These are phyloP conservation scores for Actinomucor elegans DNA, from an alignment of 371 early-diverging fungal species.

Conservation along the genomic window DNA sequence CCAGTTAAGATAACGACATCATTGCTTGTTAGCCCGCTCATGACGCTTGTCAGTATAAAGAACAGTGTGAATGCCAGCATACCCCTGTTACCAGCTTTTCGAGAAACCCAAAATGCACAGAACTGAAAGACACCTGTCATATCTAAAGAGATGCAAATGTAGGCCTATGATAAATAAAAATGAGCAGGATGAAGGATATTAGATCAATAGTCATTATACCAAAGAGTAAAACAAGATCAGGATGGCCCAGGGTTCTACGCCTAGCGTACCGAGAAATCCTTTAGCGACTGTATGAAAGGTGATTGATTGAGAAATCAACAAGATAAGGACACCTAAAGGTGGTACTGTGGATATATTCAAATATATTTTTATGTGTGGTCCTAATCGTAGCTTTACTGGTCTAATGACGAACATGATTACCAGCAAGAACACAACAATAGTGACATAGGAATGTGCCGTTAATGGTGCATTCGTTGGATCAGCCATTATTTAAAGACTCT, in stretches of 20 bases:
- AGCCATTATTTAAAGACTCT: no score
- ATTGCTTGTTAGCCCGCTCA: conserved; percentile 78
- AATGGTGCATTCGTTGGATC: conserved; percentile 17
- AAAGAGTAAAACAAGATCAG: conserved; percentile 75
- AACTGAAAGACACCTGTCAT: conserved; percentile 74
- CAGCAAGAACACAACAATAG: conserved; percentile 51
- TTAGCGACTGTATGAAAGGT: conserved; percentile 45
- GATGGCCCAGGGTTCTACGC: conserved; percentile 77
- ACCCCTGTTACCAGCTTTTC: conserved; percentile 58
- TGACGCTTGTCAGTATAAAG: conserved; percentile 65
- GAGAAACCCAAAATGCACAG: conserved; percentile 68
- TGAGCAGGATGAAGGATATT: not conserved
- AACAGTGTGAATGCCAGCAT: conserved; percentile 64
- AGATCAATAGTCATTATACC: conserved; percentile 29
- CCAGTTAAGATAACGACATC: conserved; percentile 83
- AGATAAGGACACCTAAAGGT: conserved; percentile 60
- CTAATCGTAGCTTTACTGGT: conserved; percentile 47
- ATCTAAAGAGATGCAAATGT: conserved; percentile 83
- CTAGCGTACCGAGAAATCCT: conserved; percentile 65
- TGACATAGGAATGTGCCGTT: conserved; percentile 51
- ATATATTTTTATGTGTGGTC: conserved; percentile 25
- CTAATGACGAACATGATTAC: conserved; percentile 54
- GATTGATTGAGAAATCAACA: conserved; percentile 60
- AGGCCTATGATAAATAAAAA: conserved; percentile 47
- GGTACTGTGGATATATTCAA: conserved; percentile 72